Base-by-base conservation (phyloP, 371 early-diverging fungal genomes). In the Mortierella polycephala region DNA sequence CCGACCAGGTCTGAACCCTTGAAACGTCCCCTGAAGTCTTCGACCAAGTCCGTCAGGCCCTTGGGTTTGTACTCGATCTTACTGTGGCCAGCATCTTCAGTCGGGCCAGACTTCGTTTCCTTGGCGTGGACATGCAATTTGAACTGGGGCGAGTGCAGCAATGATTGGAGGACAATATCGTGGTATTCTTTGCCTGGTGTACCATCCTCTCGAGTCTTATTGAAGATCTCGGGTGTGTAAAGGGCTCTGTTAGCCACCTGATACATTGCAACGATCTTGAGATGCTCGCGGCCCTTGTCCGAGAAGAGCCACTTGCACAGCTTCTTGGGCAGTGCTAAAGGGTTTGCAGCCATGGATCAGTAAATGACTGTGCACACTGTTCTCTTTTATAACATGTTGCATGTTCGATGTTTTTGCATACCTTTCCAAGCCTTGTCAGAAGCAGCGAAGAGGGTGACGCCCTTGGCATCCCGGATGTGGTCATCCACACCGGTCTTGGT, bases 341-440 rank as follows among this genome's bases (percentile, higher is more conserved):
- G 7, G 40, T 13, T 52, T 13, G 18, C 41, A 49, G 10, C 40
- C 0, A 37, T 39, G 8, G 8, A 21, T 10, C 13, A 4, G n/a
- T 21, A 40, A 21, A 21, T 21, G 39, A 16, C 12, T n/a, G 12
- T 1, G 11, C 3, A 1, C 12, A 47, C 30, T 4, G 4, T 30
- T 30, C 30, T 30, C 30, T 30, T 4, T 30, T 30, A 4, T 30
- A 30, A 30, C 30, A 30, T 46, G 46, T 46, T 13, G 46, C 46
- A 16, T 46, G 5, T 16, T 46, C 46, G 6, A 1, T 46, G 13
- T 9, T 42, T 2, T 16, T 50, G 40, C 30, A 14, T 67, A 71
- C 76, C 76, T 44, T 66, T 46, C 76, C 76, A 75, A 11, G 71
- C 76, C 55, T 63, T 59, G 46, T 75, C 76, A 40, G n/a, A 52